A percentile compares a stretch with the other conserved stretches of the same genome.
Evolutionary conservation across 176 grass and related monocot species (phyloP).

Genomic region (Cenchrus purpureus): DNA sequence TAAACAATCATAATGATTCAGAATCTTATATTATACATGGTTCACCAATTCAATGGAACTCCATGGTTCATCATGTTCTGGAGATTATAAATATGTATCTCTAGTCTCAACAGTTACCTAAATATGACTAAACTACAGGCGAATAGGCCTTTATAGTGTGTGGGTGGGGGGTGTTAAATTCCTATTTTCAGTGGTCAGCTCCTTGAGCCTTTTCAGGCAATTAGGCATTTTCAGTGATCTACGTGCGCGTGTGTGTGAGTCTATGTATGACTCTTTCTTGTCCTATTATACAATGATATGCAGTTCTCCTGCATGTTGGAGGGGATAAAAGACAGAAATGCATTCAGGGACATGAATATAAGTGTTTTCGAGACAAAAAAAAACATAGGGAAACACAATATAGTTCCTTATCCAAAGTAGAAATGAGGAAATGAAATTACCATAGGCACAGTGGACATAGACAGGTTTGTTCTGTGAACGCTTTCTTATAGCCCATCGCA

Average conservation of each 20-base stretch:
- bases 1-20: neutral
- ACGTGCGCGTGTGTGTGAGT: too few species aligned
- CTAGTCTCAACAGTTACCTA: conserved; percentile 19
- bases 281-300: too few species aligned
- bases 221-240: too few species aligned
- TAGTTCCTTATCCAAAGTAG: conserved; percentile 1
- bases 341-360: neutral
- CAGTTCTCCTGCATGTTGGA: too few species aligned
- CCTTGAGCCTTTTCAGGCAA: too few species aligned
- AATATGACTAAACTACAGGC: conserved; percentile 4
- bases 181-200: too few species aligned
- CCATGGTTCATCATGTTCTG: neutral
- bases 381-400: neutral
- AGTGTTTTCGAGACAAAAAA: conserved; percentile 26
- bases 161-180: too few species aligned
- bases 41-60: neutral
- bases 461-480: conserved; percentile 69
- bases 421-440: conserved; percentile 36
- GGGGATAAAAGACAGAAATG: neutral
- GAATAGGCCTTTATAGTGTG: too few species aligned
- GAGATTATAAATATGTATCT: conserved; percentile 21
- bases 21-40: neutral
- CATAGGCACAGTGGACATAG: conserved; percentile 93
- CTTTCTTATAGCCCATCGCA: conserved; percentile 77
- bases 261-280: too few species aligned